Percentiles rank a stretch among this genome's conserved stretches.
phyloP scores from a whole-genome alignment of 306 rosid genomes.

The Vigna trinervia region DNA sequence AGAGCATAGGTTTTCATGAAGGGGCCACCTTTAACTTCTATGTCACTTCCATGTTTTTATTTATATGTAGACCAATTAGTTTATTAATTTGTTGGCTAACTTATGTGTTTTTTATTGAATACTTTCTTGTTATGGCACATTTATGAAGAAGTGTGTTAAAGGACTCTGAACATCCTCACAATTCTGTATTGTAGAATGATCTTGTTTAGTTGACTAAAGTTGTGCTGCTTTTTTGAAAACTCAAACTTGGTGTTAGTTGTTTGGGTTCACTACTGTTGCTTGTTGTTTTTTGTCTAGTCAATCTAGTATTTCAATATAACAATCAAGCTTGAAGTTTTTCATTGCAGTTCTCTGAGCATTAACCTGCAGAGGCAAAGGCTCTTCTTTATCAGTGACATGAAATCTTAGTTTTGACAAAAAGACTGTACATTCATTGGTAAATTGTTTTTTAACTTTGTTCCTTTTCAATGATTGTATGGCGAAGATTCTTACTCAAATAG shows the following conservation, averaged over 20 bases:
- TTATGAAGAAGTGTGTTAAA: slow-evolving; percentile 24
- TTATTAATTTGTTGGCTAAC: slow-evolving; percentile 18
- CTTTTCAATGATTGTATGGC: slow-evolving; percentile 51
- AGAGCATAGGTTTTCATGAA: slow-evolving; percentile 12
- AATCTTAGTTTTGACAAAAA: slow-evolving; percentile 14
- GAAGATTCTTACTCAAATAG: slow-evolving; percentile 51
- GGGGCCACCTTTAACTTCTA: slow-evolving; percentile 4
- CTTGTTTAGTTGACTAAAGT: slow-evolving; percentile 22
- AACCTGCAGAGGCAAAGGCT: slow-evolving; percentile 16
- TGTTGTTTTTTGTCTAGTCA: slow-evolving; percentile 21
- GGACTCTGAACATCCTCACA: background rate
- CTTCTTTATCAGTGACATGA: slow-evolving; percentile 17
- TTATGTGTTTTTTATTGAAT: background rate
- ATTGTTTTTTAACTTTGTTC: slow-evolving; percentile 33
- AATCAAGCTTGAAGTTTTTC: slow-evolving; percentile 22
- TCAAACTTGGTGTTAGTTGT: slow-evolving; percentile 8
- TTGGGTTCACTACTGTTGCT: slow-evolving; percentile 27
- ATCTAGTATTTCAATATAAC: slow-evolving; percentile 32
- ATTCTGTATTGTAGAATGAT: slow-evolving; percentile 29
- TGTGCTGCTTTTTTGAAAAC: slow-evolving; percentile 27
- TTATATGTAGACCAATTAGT: slow-evolving; percentile 7
- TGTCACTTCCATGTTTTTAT: slow-evolving; percentile 13
- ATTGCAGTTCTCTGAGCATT: slow-evolving; percentile 24
- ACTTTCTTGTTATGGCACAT: slow-evolving; percentile 5
- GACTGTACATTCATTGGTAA: slow-evolving; percentile 26